phyloP scores from a whole-genome alignment of 345 rosid species.

The Linum trigynum region DNA sequence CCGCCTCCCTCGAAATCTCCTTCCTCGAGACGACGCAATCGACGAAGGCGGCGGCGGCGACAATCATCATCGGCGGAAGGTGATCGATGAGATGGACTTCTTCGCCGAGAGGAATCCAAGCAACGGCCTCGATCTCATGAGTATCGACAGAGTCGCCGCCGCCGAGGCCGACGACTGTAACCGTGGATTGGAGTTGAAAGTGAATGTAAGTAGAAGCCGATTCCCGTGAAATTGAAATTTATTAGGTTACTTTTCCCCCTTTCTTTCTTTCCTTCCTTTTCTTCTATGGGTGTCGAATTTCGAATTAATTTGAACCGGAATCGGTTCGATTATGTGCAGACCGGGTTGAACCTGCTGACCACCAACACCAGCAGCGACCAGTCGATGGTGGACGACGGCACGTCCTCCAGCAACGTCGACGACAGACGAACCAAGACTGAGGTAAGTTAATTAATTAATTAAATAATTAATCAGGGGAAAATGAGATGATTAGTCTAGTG shows the following conservation, averaged over 20 bases:
- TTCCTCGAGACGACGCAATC: background rate
- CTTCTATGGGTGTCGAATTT: background rate
- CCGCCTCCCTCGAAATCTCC: constrained; percentile 36
- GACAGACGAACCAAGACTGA: constrained; percentile 39
- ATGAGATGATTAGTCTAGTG: background rate
- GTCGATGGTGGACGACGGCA: constrained; percentile 56
- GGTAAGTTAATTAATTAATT: constrained; percentile 18
- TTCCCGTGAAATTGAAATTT: background rate
- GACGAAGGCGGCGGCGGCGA: background rate
- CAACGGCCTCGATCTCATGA: background rate
- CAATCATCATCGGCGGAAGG: constrained; percentile 15
- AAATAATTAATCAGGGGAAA: background rate
- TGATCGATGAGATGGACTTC: constrained; percentile 48
- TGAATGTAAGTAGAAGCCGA: constrained; percentile 30
- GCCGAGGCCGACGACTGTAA: background rate
- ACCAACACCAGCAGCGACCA: constrained; percentile 52
- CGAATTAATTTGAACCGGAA: background rate
- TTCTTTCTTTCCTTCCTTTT: background rate
- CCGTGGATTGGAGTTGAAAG: constrained; percentile 24
- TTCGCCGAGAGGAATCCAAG: constrained; percentile 26
- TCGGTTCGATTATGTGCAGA: constrained; percentile 22
- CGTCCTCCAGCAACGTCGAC: constrained; percentile 33
- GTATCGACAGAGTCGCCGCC: background rate
- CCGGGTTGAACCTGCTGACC: constrained; percentile 55
- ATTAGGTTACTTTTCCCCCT: background rate